Conservation (phyloP, 768 basidiomycete species). For the Trametes gibbosa region DNA sequence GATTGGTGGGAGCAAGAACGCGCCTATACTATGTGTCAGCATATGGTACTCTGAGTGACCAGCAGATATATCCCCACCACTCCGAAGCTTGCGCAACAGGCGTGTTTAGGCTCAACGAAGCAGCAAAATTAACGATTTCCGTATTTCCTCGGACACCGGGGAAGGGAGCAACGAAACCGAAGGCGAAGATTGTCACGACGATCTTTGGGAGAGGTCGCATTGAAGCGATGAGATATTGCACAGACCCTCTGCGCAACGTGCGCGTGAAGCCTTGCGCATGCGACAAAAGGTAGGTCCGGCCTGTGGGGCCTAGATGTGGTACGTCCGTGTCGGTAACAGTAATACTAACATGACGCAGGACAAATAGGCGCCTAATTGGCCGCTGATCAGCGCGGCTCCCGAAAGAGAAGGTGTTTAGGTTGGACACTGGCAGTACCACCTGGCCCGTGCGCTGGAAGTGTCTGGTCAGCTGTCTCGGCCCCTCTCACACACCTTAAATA, state of each 20-base stretch:
- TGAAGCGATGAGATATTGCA: too few relatives aligned
- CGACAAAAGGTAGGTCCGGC: too few relatives aligned
- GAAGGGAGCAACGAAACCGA: background rate
- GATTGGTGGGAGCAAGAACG: conserved; percentile 12
- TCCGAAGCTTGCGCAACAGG: conserved; percentile 28
- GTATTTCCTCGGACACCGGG: conserved; percentile 46
- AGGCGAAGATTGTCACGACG: background rate
- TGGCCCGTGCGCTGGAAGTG: conserved; percentile 20
- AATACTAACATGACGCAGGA: too few relatives aligned
- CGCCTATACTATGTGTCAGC: conserved; percentile 12
- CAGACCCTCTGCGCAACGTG: too few relatives aligned
- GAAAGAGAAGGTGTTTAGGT: conserved; percentile 17
- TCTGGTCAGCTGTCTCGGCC: conserved; percentile 17
- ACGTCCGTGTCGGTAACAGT: too few relatives aligned
- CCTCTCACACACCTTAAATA: conserved; percentile 8
- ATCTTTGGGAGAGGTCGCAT: conserved; percentile 3
- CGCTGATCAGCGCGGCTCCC: background rate
- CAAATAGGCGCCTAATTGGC: background rate
- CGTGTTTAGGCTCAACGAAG: conserved; percentile 27
- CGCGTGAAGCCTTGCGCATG: too few relatives aligned
- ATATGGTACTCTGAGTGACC: background rate
- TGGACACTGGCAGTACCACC: conserved; percentile 9
- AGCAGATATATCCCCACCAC: conserved; percentile 14
- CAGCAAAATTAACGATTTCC: conserved; percentile 60
- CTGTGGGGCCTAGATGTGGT: too few relatives aligned